Evolutionary conservation across 2,329 filamentous ascomycete species (phyloP), one percentile per base, ranked within the genome.

Genomic region (Colletotrichum limetticola): DNA sequence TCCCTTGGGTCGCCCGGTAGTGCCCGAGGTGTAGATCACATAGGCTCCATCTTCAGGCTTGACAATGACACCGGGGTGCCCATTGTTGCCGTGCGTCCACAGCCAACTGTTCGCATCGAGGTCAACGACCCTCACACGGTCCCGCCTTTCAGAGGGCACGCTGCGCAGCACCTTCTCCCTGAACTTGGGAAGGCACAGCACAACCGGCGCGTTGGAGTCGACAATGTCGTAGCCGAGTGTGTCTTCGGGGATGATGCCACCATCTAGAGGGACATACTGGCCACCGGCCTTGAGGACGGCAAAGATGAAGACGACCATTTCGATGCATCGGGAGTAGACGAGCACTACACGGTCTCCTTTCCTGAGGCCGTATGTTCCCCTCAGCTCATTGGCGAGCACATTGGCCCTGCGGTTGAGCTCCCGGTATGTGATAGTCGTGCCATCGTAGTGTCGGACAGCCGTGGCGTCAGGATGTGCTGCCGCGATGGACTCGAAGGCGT

Each of bases 231-330:
- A 85, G 28, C 80, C 79, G 30, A 91, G 81, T 3, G 85, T 85
- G 22, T 82, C 80, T 62, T 87, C 85, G 0, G 87, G 82, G 11
- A 87, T 85, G 37, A 89, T 83, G 6, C 86, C 86, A 46, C 89
- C 89, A 73, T 91, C 90, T 2, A 91, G 83, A 3, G 89, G 89
- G 5, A 91, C 84, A 76, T 91, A 91, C 75, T 91, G 89, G 16
- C 86, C 89, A 24, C 89, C 89, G 60, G 86, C 86, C 68, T 88
- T 88, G 42, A 91, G 80, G 22, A 90, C 82, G 2, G 88, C 89
- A 68, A 89, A 82, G 61, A 91, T 90, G 24, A 86, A 88, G 62
- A 90, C 83, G 7, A 90, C 80, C 87, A 91, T 89, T 74, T 89
- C 87, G 60, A 89, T 79, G 52, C 88, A 86, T 16, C 89, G 84